A percentile compares a stretch with the other conserved stretches of the same genome.
Conservation (phyloP, 75 land plant genomes). For the Sequoia sempervirens region DNA sequence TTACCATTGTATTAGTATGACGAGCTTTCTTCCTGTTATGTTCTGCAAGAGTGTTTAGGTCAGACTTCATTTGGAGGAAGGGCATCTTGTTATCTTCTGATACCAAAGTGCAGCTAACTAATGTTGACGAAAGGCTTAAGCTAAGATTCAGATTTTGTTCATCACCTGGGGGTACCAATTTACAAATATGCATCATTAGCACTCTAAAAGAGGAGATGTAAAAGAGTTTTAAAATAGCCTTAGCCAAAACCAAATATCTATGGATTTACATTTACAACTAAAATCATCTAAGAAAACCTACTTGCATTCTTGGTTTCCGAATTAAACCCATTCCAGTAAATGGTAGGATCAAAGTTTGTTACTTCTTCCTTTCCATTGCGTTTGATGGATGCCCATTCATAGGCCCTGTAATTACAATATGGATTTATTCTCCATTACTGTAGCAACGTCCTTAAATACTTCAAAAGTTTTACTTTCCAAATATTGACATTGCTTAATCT, state of each 20-base stretch:
- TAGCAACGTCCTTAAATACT: too few relatives aligned
- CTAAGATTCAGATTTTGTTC: background rate
- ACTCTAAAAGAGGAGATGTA: background rate
- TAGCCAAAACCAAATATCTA: too few relatives aligned
- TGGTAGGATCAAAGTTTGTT: conserved; percentile 73
- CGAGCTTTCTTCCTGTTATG: background rate
- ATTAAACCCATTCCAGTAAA: conserved; percentile 24
- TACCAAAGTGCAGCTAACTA: background rate
- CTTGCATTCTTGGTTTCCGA: conserved; percentile 1
- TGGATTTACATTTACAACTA: background rate
- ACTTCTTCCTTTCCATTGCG: conserved; percentile 75
- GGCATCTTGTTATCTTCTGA: background rate
- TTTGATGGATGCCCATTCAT: conserved; percentile 72
- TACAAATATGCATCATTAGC: background rate
- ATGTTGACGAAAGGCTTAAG: background rate
- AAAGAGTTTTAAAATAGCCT: background rate
- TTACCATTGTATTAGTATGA: background rate
- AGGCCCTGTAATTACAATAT: conserved; percentile 49
- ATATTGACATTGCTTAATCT: conserved; percentile 65
- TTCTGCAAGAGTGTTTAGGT: background rate
- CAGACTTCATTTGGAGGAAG: background rate
- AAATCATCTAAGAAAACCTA: background rate
- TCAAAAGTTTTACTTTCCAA: too few relatives aligned
- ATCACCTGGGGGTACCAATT: background rate
- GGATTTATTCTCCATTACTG: too few relatives aligned